Evolutionary conservation across 169 alveolate genomes (phyloP), one percentile per base, ranked within the genome.

Genomic region (Plasmodium ovale): DNA sequence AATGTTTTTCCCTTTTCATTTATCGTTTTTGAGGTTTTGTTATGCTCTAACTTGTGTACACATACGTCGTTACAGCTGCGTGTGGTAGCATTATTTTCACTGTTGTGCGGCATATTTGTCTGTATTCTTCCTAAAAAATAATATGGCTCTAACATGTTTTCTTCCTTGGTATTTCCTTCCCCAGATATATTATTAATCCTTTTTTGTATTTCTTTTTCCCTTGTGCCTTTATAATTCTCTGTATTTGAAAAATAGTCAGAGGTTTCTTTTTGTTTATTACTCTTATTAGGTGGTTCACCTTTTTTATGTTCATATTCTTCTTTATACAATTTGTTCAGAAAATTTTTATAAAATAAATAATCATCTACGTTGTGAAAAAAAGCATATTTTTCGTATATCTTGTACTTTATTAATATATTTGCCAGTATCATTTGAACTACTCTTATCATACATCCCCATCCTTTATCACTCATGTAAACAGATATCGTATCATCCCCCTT

Each of bases 401-500:
- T 59, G 65, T 60, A 74, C 21, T 59, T 42, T n/a, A 77, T 60
- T 53, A 93, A 88, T 49, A 92, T 91, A 44, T 91, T 87, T 0
- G 94, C 93, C 59, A 93, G 49, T 12, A 94, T 94, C 95, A 93
- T 93, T 74, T 93, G 95, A 29, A 94, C 92, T 33, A 93, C 87
- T 65, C 95, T 42, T 39, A 93, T 42, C 65, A 87, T 92, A 37
- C 95, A 93, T 7, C 95, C 95, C 95, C 95, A 93, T 19, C 94
- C 94, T 19, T 33, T 44, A 60, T 93, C 95, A 33, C 92, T 87
- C 79, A 82, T 68, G 69, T 44, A 72, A 37, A 73, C 72, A 12
- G 85, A 88, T 70, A 51, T 89, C 2, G 62, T 59, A 47, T 67
- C 59, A 47, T 72, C 51, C 16, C 31, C 71, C 35, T 44, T 27